A percentile compares a stretch with the other conserved stretches of the same genome.
These are phyloP conservation scores for Cordyceps sp. DNA, from an alignment of 2,329 filamentous ascomycete species.

Conservation along the genomic window DNA sequence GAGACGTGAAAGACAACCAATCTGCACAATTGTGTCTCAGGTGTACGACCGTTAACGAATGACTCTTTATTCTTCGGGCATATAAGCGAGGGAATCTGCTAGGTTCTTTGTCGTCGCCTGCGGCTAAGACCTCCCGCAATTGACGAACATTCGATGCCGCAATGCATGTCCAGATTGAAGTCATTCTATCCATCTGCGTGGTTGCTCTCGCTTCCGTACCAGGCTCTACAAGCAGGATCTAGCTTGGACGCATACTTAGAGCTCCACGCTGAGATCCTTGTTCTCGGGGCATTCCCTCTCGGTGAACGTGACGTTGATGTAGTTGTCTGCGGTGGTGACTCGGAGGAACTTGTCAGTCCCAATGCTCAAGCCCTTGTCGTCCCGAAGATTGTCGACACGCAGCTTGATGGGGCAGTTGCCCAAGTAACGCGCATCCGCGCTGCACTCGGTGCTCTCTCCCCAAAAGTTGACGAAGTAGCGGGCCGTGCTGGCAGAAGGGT, in stretches of 20 bases:
- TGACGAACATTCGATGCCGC: no score
- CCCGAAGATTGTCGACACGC: not conserved
- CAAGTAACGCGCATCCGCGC: not conserved
- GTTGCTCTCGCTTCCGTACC: no score
- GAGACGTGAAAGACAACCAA: no score
- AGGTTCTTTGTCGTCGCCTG: no score
- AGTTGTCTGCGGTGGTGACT: not conserved
- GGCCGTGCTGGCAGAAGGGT: not conserved
- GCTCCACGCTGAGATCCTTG: not conserved
- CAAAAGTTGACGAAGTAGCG: constrained; percentile 1
- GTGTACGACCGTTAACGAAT: no score
- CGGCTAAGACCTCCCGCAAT: no score
- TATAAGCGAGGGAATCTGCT: no score
- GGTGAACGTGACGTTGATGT: not conserved
- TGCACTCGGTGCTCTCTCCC: not conserved
- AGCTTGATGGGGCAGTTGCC: not conserved
- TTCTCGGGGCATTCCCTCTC: not conserved
- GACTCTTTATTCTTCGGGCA: no score
- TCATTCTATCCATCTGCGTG: no score
- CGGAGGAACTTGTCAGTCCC: not conserved
- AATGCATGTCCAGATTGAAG: no score
- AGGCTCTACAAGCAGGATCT: no score
- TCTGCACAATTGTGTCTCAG: no score
- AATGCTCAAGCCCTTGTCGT: not conserved
- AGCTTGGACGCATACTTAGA: not conserved